Conservation (phyloP, 1,139 yeast species). For the Lodderomyces theae region DNA sequence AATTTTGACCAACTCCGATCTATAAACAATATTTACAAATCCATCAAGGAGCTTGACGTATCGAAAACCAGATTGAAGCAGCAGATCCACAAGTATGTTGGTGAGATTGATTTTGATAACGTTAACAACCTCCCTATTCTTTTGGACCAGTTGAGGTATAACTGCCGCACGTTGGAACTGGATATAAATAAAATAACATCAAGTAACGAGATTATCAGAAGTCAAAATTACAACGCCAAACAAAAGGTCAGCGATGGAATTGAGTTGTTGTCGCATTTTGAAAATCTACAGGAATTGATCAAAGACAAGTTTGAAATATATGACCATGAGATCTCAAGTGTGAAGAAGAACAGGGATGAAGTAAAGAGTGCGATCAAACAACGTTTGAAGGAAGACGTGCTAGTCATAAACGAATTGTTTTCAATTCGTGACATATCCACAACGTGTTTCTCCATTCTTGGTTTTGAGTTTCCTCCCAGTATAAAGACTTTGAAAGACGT, state of each 20-base stretch:
- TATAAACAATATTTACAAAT: conserved; percentile 27
- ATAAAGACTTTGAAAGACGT: conserved; percentile 28
- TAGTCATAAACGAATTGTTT: conserved; percentile 24
- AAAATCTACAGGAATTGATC: conserved; percentile 18
- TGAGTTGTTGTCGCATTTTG: conserved; percentile 19
- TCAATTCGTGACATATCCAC: conserved; percentile 23
- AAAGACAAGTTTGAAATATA: conserved; percentile 27
- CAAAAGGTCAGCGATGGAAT: conserved; percentile 24
- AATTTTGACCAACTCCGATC: conserved; percentile 37
- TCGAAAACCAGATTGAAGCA: conserved; percentile 20
- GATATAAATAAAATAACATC: conserved; percentile 22
- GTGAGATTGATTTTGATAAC: conserved; percentile 11
- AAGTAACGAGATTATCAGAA: conserved; percentile 25
- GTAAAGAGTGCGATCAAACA: conserved; percentile 24
- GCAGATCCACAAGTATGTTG: conserved; percentile 18
- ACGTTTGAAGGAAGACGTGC: conserved; percentile 19
- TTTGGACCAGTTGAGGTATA: conserved; percentile 12
- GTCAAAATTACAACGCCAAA: conserved; percentile 26
- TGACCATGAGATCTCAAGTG: conserved; percentile 28
- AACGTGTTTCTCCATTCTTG: conserved; percentile 28
- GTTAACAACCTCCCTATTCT: conserved; percentile 15
- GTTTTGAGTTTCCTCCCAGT: conserved; percentile 36
- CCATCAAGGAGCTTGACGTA: conserved; percentile 29
- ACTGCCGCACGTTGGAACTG: conserved; percentile 17
- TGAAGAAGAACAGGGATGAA: conserved; percentile 22